A percentile compares a stretch with the other conserved stretches of the same genome.
These are phyloP conservation scores for Microcera coccophila DNA, from an alignment of 2,329 filamentous ascomycete genomes.

Conservation along the genomic window DNA sequence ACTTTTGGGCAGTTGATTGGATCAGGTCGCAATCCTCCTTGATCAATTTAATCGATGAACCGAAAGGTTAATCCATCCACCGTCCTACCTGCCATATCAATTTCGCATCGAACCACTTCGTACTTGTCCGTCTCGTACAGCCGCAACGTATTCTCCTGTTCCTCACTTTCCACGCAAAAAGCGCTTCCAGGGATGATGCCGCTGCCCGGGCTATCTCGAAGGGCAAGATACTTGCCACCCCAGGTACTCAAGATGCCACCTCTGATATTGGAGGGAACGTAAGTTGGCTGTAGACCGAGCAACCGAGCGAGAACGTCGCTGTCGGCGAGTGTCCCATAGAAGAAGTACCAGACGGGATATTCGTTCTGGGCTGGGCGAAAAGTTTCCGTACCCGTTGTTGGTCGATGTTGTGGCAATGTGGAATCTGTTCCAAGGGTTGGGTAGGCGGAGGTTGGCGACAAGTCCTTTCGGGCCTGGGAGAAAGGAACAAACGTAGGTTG, in stretches of 20 bases:
- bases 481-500: constrained; percentile 7
- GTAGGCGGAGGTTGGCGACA: constrained; percentile 1
- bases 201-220: constrained; percentile 7
- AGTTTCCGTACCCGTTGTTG: neutral
- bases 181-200: constrained; percentile 4
- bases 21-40: too few relatives aligned
- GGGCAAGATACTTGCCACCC: too few relatives aligned
- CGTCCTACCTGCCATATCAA: constrained; percentile 2
- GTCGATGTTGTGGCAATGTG: constrained; percentile 10
- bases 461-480: constrained; percentile 6
- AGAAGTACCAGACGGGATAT: constrained; percentile 11
- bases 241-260: constrained; percentile 6
- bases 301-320: constrained; percentile 2
- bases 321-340: constrained; percentile 9
- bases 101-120: constrained; percentile 11
- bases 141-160: constrained; percentile 9
- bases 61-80: constrained; percentile 8
- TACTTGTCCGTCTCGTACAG: constrained; percentile 14
- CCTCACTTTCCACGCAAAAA: constrained; percentile 2
- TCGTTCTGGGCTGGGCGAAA: constrained; percentile 6
- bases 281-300: constrained; percentile 1
- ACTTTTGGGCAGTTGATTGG: too few relatives aligned
- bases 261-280: neutral
- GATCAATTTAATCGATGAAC: too few relatives aligned
- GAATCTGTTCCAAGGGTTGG: constrained; percentile 6